A percentile compares a stretch with the other conserved stretches of the same genome.
Evolutionary conservation across 768 basidiomycete species (phyloP).

Genomic region (Tephrocybe sp.): DNA sequence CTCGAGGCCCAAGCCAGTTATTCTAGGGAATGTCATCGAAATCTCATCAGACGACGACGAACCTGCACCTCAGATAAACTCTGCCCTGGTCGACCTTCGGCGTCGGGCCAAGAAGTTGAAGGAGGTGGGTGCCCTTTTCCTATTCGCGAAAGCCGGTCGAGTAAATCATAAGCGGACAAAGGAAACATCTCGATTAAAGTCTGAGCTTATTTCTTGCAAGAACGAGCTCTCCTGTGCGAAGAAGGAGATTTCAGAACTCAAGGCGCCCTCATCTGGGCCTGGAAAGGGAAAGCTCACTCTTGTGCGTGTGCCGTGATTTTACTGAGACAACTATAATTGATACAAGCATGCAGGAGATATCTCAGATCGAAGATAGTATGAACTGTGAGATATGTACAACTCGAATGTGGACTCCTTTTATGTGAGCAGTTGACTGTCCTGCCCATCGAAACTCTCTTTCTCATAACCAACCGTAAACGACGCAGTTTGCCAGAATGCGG

Average conservation of each 20-base stretch:
- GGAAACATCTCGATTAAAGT: constrained; percentile 33
- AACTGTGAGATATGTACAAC: constrained; percentile 65
- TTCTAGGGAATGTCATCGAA: constrained; percentile 46
- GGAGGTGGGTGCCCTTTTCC: constrained; percentile 33
- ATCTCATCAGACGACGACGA: constrained; percentile 58
- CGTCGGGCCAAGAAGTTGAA: constrained; percentile 41
- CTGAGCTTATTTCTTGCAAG: constrained; percentile 25
- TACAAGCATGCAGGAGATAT: constrained; percentile 40
- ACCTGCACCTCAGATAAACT: constrained; percentile 8
- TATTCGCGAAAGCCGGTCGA: not conserved
- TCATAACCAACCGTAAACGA: not conserved
- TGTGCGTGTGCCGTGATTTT: too few relatives aligned
- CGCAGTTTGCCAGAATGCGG: constrained; percentile 64
- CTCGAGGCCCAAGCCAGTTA: constrained; percentile 14
- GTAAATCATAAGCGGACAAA: constrained; percentile 9
- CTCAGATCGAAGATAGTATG: constrained; percentile 50
- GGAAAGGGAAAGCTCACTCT: constrained; percentile 30
- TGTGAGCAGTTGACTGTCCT: constrained; percentile 42
- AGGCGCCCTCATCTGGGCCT: constrained; percentile 18
- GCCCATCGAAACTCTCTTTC: not conserved
- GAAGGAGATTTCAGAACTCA: constrained; percentile 29
- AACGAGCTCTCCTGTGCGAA: constrained; percentile 19
- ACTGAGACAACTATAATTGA: too few relatives aligned
- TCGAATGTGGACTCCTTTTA: constrained; percentile 67
- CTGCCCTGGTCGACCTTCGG: constrained; percentile 32